Base-by-base conservation (phyloP, 2,329 filamentous ascomycete species). In the Pseudocercospora macadamiae region DNA sequence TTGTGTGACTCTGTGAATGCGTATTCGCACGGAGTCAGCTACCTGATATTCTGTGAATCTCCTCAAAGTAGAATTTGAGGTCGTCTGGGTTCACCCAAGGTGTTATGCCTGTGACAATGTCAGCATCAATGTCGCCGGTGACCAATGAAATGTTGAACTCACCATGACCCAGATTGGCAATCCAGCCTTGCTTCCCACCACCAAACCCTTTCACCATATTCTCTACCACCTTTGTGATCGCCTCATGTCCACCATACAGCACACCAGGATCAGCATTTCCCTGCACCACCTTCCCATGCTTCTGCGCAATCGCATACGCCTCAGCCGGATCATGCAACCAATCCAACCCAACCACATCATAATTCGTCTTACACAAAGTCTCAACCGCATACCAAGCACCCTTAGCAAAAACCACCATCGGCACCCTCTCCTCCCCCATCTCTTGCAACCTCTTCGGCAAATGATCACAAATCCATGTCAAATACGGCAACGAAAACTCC, bases 381-480 rank as follows among this genome's bases (percentile, higher is more conserved):
- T 97, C 90, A 49, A 99, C 82, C 3, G 92, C 91, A 75, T 96
- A 95, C 90, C 95, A 97, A 9, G 95, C 93, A 9, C 95, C 95
- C 80, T 99, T 99, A 32, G 95, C 92, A 75, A 99, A 99, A 21
- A 97, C 92, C 4, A 93, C 96, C 93, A 97, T 97, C 2, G 95
- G 95, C 2, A 99, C 93, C 9, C 80, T 82, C 58, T 93, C 89
- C 53, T 93, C 77, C 0, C 87, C 87, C 71, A 96, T 82, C 72
- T 90, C 89, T 67, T 84, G 80, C 57, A 97, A 79, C 61, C 86
- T 87, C 67, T 80, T 82, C 1, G 93, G 93, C 3, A 99, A 83
- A 66, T 93, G 84, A 66, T 89, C 81, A 9, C 92, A 87, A 67
- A 99, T 97, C 73, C 93, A 87, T 42, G 84, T 84, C 54, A 99